Conservation (phyloP, 2,329 filamentous ascomycete species). For the Thielaviopsis euricoi region DNA sequence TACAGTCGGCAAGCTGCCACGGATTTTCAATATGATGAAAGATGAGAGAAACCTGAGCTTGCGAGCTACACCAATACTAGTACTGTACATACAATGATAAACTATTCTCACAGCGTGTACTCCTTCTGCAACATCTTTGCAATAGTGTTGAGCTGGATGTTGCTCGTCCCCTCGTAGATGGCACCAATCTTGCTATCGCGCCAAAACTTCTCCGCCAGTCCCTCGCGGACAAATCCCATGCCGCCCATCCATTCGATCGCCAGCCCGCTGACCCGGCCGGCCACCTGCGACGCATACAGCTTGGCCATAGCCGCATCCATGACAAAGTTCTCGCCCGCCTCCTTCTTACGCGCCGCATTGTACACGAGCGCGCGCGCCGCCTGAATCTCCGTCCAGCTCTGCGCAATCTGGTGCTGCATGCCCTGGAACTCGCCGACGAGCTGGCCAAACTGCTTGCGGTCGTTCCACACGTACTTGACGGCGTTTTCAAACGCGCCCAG, state of each 20-base stretch:
- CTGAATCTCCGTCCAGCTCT: constrained; percentile 84
- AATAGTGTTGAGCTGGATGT: constrained; percentile 53
- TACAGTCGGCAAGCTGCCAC: not conserved
- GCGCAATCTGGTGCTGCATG: constrained; percentile 97
- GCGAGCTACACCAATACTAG: too few species aligned
- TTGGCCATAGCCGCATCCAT: constrained; percentile 97
- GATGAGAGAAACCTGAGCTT: not conserved
- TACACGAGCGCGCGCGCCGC: constrained; percentile 85
- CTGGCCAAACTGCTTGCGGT: constrained; percentile 89
- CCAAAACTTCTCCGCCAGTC: constrained; percentile 94
- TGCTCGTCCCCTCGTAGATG: constrained; percentile 87
- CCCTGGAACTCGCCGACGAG: constrained; percentile 94
- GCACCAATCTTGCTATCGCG: constrained; percentile 96
- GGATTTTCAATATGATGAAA: not conserved
- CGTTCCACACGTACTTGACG: constrained; percentile 91
- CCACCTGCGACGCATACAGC: constrained; percentile 84
- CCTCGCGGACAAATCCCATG: constrained; percentile 96
- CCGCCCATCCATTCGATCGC: constrained; percentile 99
- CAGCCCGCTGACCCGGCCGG: constrained; percentile 65
- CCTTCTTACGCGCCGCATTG: constrained; percentile 96
- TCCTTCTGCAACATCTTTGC: constrained; percentile 47
- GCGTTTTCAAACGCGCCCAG: constrained; percentile 93
- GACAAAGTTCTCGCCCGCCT: constrained; percentile 89
- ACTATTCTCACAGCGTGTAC: constrained; percentile 28
- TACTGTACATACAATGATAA: too few species aligned